Base-by-base conservation (phyloP, 768 basidiomycete species). In the Lactarius pseudohatsudake region DNA sequence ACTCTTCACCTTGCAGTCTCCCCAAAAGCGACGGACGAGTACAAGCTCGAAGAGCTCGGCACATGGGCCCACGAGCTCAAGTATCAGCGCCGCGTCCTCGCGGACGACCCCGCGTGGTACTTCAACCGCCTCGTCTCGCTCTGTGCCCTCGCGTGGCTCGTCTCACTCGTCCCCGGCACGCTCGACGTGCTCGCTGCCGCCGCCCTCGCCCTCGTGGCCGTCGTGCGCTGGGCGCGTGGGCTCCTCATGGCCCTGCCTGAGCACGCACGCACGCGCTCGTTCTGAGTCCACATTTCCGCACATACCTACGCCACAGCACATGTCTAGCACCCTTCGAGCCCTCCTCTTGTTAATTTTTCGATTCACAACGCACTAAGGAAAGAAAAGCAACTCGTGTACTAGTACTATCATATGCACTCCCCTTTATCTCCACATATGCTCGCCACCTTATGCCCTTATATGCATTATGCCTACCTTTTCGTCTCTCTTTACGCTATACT, bases 61-160 rank as follows among this genome's bases (percentile, higher is more conserved):
- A 60, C 57, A 1, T 69, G 68, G 68, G 10, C 4, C 4, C 68
- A 47, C 36, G 57, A 69, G 4, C 57, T 67, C 18, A 62, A 59
- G 41, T 67, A 57, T 57, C 65, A 61, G 16, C 65, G 65, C 6
- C 68, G 68, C 40, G 58, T 36, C 32, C 18, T 67, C 57, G 28
- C 26, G 3, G 50, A 67, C 47, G 55, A 67, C n/a, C 68, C 68
- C 1, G 47, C 50, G 2, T 67, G 65, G 68, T 62, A 67, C 28
- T 22, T 61, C 22, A 62, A 69, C n/a, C 61, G 65, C 6, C 61
- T 69, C 50, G 2, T 69, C 16, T 38, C 9, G 3, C 41, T 69
- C 53, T 69, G 65, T 36, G 40, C 32, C 16, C 22, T 69, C n/a
- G 62, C 40, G 32, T 69, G 68, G 68, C 53, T 69, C 11, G 13